These are phyloP conservation scores for Skeletonema costatum DNA, from an alignment of 108 stramenopile genomes.

Conservation along the genomic window DNA sequence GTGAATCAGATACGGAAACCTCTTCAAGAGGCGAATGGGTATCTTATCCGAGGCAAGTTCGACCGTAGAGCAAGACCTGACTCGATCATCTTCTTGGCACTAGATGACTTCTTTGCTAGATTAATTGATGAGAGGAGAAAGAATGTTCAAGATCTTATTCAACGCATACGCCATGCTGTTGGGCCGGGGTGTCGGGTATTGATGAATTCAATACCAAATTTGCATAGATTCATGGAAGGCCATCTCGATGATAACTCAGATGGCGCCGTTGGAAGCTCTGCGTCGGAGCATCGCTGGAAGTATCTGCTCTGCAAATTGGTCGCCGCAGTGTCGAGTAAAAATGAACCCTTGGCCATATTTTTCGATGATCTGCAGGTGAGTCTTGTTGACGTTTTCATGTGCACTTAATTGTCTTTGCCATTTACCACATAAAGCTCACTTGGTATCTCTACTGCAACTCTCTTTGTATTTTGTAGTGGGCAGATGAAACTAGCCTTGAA, in stretches of 20 bases:
- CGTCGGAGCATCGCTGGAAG: slow-evolving; percentile 7
- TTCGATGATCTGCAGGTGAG: slow-evolving; percentile 11
- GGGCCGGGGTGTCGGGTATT: slow-evolving; percentile 2
- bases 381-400: neutral
- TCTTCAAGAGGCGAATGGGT: neutral
- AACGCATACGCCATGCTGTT: slow-evolving; percentile 3
- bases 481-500: slow-evolving; percentile 15
- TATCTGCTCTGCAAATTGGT: slow-evolving; percentile 19
- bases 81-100: slow-evolving; percentile 7
- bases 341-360: slow-evolving; percentile 7
- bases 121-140: neutral
- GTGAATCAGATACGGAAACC: slow-evolving; percentile 6
- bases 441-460: neutral
- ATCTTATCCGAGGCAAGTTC: slow-evolving; percentile 19
- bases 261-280: neutral
- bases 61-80: neutral
- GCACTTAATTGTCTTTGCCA: too few species aligned
- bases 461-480: slow-evolving; percentile 17
- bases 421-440: neutral
- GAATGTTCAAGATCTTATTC: neutral
- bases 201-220: slow-evolving; percentile 10
- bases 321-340: neutral
- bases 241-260: neutral
- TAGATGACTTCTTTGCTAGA: slow-evolving; percentile 4
- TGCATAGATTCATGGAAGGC: neutral